Evolutionary conservation across 2,329 filamentous ascomycete genomes (phyloP), one percentile per base, ranked within the genome.

Genomic region (Xylaria sp.): DNA sequence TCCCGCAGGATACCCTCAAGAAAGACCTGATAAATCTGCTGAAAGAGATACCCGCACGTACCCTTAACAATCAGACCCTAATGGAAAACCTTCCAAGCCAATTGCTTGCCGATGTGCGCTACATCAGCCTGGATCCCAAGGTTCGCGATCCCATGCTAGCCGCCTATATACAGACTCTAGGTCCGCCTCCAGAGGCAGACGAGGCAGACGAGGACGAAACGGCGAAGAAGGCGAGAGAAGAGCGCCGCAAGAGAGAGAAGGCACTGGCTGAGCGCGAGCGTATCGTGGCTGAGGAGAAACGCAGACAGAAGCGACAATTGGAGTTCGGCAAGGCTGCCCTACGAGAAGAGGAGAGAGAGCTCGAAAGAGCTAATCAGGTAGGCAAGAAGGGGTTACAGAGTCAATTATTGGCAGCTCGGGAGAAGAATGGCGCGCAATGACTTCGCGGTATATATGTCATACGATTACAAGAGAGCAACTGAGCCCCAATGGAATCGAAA

Each of bases 311-410:
- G 73, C 84, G 86, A 66, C 87, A 88, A 58, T 78, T 92, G 12
- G 86, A 86, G 41, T 85, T 84, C 54, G 89, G 89, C 23, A 90
- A 88, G 74, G 89, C 88, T 0, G 81, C 86, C 54, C 74, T 93
- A 60, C 82, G 88, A 44, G 90, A 92, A 66, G 90, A 90, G 72
- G 91, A 93, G 80, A 83, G 85, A 71, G 90, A 92, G 76, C 80
- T 94, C 65, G 87, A 92, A 76, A 82, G 84, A 71, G 92, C 91
- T 0, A 91, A 93, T 89, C 86, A 86, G 68, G 86, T 93, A 13
- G 86, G 87, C 0, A 92, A 91, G 79, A 87, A 85, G 69, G 91
- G 91, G 0, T 71, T 93, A 72, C 87, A 88, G 75, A 87, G 85
- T 28, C 90, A 93, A 77, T 76, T 92, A 65, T 75, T 80, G 60